These are phyloP conservation scores for Umbellularia californica DNA, from an alignment of 164 flowering plant species.

Conservation along the genomic window DNA sequence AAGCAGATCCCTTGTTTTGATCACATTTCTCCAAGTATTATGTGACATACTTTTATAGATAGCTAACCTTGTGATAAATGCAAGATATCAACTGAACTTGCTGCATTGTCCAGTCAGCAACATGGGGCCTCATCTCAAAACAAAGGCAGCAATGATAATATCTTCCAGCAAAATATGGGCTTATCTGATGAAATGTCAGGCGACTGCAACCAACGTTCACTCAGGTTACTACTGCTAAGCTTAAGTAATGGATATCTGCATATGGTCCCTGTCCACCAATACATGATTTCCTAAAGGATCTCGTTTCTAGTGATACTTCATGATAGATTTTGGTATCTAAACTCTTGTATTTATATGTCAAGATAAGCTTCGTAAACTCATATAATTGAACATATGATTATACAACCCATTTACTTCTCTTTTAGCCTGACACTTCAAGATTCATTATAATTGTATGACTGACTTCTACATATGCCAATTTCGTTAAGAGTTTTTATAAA, in stretches of 20 bases:
- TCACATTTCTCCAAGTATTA: neutral
- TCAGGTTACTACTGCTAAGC: slow-evolving; percentile 30
- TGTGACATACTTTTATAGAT: too few species aligned
- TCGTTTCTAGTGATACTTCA: neutral
- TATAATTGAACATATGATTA: too few species aligned
- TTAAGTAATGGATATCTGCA: neutral
- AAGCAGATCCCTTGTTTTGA: neutral
- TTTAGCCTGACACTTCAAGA: too few species aligned
- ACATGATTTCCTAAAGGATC: neutral
- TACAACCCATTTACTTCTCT: too few species aligned
- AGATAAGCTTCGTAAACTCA: too few species aligned
- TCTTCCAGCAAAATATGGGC: slow-evolving; percentile 25
- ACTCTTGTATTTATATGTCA: neutral
- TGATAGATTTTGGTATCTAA: neutral
- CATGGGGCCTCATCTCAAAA: slow-evolving; percentile 30
- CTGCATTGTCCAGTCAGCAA: slow-evolving; percentile 39
- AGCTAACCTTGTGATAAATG: slow-evolving; percentile 9
- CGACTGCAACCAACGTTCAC: slow-evolving; percentile 31
- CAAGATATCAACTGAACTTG: slow-evolving; percentile 63
- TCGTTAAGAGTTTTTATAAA: too few species aligned
- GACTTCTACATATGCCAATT: too few species aligned
- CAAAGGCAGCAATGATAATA: slow-evolving; percentile 29
- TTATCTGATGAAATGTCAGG: slow-evolving; percentile 20
- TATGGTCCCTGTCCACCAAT: neutral
- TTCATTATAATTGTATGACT: too few species aligned